Percentiles rank a stretch among this genome's conserved stretches.
Conservation (phyloP, 345 rosid species). For the Euphorbia peplus region DNA sequence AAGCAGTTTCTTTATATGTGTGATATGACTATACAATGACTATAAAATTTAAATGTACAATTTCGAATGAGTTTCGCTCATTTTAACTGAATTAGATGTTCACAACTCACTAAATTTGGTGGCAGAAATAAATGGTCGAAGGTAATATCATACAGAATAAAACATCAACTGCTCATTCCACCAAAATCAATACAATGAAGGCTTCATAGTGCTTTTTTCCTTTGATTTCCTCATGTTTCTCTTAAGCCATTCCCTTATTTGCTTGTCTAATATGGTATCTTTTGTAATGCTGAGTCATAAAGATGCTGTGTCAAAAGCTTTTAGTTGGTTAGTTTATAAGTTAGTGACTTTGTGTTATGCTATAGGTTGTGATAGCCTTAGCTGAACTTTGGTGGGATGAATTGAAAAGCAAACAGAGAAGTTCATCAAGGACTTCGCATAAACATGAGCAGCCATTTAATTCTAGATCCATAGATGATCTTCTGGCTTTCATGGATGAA, state of each 20-base stretch:
- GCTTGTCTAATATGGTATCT: not conserved
- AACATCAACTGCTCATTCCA: no score
- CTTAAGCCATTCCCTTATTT: not conserved
- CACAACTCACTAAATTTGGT: no score
- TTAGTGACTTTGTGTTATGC: not conserved
- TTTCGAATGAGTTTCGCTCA: no score
- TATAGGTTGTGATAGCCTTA: conserved; percentile 56
- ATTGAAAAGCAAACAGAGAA: conserved; percentile 45
- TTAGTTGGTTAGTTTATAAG: not conserved
- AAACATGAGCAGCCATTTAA: conserved; percentile 55
- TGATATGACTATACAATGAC: no score
- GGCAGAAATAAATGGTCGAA: no score
- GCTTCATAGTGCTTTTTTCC: no score
- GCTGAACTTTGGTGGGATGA: conserved; percentile 71
- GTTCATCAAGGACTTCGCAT: conserved; percentile 27
- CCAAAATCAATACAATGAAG: no score
- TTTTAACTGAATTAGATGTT: no score
- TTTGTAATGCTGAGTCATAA: conserved; percentile 4
- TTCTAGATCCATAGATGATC: conserved; percentile 68
- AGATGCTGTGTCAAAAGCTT: not conserved
- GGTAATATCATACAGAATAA: no score
- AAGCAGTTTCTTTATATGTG: no score
- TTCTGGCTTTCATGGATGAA: conserved; percentile 55
- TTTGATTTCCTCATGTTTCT: not conserved
- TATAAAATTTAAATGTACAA: no score